phyloP scores from a whole-genome alignment of 2,329 filamentous ascomycete genomes.

The Pseudopyrenochaeta lycopersici region DNA sequence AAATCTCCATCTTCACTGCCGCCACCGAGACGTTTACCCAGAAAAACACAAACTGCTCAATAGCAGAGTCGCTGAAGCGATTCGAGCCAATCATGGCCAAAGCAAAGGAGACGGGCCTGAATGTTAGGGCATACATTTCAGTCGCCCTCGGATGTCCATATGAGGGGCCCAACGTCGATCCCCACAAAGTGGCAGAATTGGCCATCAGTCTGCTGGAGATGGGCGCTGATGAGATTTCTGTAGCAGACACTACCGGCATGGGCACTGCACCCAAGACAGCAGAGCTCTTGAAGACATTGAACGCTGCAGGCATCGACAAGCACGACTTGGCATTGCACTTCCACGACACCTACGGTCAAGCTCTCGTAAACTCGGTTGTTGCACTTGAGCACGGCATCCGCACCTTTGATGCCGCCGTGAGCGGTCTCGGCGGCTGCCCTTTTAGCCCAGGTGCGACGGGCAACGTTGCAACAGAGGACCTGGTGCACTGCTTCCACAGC shows the following conservation, averaged over 20 bases:
- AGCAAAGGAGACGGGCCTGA: conserved; percentile 71
- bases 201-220: conserved; percentile 76
- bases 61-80: conserved; percentile 74
- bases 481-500: conserved; percentile 79
- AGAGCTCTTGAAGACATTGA: conserved; percentile 70
- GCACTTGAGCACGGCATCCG: conserved; percentile 79
- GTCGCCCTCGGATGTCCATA: conserved; percentile 80
- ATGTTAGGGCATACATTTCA: conserved; percentile 80
- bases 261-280: conserved; percentile 78
- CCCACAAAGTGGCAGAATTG: conserved; percentile 68
- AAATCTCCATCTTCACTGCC: conserved; percentile 82
- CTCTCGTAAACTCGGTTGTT: conserved; percentile 81
- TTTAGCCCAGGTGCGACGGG: conserved; percentile 87
- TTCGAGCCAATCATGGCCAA: conserved; percentile 76
- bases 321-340: conserved; percentile 84
- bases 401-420: conserved; percentile 82
- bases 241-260: conserved; percentile 92
- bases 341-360: conserved; percentile 88
- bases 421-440: conserved; percentile 83
- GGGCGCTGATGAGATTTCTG: conserved; percentile 88
- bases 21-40: conserved; percentile 83
- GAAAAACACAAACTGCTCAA: conserved; percentile 83
- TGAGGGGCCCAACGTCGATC: conserved; percentile 69
- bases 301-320: conserved; percentile 71
- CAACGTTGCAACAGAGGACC: conserved; percentile 84